These are phyloP conservation scores for Selaginella moellendorffii DNA, from an alignment of 75 land plant species.

Conservation along the genomic window DNA sequence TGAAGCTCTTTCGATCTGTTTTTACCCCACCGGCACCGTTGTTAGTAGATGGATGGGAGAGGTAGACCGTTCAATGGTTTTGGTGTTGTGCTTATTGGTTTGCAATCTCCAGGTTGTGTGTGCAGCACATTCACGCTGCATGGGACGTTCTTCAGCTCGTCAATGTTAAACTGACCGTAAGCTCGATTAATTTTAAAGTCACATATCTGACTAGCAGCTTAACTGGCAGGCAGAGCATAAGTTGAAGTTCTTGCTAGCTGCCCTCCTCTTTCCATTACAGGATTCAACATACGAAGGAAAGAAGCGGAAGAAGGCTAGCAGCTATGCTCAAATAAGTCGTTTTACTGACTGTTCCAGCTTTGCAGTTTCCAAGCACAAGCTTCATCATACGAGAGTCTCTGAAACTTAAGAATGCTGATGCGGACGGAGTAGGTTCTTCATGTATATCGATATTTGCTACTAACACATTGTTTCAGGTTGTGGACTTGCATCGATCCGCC, in stretches of 20 bases:
- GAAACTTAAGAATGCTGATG: constrained; percentile 63
- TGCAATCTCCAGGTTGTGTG: constrained; percentile 24
- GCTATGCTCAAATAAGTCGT: neutral
- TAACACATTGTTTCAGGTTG: constrained; percentile 30
- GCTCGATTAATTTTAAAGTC: neutral
- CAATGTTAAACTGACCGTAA: neutral
- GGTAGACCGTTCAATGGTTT: constrained; percentile 22
- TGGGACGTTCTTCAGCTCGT: constrained; percentile 25
- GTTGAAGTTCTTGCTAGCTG: constrained; percentile 37
- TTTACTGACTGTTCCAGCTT: neutral
- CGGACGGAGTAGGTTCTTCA: constrained; percentile 35
- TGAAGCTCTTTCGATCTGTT: constrained; percentile 56
- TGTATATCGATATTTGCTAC: neutral
- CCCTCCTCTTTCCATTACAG: constrained; percentile 44
- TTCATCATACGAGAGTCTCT: constrained; percentile 50
- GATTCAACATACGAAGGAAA: constrained; percentile 26
- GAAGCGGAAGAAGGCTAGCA: constrained; percentile 16
- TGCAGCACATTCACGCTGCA: constrained; percentile 29
- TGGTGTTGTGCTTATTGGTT: neutral
- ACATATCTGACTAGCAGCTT: neutral
- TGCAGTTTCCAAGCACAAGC: constrained; percentile 47
- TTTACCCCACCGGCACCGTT: constrained; percentile 39
- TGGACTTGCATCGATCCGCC: constrained; percentile 34
- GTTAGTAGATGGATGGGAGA: constrained; percentile 32
- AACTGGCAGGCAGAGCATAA: constrained; percentile 41